Conservation (phyloP, 176 grass and related monocot genomes). For the Olyra latifolia region DNA sequence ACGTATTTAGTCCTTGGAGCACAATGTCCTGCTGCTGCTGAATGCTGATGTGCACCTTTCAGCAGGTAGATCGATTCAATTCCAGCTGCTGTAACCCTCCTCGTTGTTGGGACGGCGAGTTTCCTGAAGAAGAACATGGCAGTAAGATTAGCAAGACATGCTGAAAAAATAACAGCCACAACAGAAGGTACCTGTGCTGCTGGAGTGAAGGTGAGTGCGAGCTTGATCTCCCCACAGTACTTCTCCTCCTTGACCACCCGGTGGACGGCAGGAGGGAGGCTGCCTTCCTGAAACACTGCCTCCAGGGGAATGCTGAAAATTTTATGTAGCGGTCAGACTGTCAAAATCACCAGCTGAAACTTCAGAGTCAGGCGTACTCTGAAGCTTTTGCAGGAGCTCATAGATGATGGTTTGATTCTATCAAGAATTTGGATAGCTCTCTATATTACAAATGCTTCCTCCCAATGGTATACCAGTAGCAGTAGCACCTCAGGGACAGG, state of each 20-base stretch:
- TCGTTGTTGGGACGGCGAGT: slow-evolving; percentile 1
- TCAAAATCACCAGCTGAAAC: not conserved
- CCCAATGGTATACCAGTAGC: not conserved
- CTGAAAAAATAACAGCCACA: no score
- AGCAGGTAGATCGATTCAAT: not conserved
- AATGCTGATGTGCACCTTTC: not conserved
- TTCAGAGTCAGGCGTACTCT: not conserved
- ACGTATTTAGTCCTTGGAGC: not conserved
- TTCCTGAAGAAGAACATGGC: slow-evolving; percentile 5
- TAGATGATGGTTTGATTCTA: not conserved
- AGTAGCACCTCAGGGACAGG: not conserved
- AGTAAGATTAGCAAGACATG: no score
- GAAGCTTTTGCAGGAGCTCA: slow-evolving; percentile 5
- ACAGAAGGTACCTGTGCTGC: slow-evolving; percentile 5
- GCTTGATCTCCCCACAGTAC: slow-evolving; percentile 77
- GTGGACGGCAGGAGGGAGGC: slow-evolving; percentile 55
- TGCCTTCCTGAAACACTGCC: slow-evolving; percentile 58
- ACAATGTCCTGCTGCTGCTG: not conserved
- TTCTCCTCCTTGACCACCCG: slow-evolving; percentile 72
- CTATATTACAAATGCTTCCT: not conserved
- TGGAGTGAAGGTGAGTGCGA: slow-evolving; percentile 85
- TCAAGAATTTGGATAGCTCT: not conserved
- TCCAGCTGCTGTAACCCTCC: slow-evolving; percentile 33
- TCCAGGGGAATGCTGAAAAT: slow-evolving; percentile 63
- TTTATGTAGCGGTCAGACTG: not conserved